Evolutionary conservation across 345 rosid genomes (phyloP).

Genomic region (Sonneratia alba): DNA sequence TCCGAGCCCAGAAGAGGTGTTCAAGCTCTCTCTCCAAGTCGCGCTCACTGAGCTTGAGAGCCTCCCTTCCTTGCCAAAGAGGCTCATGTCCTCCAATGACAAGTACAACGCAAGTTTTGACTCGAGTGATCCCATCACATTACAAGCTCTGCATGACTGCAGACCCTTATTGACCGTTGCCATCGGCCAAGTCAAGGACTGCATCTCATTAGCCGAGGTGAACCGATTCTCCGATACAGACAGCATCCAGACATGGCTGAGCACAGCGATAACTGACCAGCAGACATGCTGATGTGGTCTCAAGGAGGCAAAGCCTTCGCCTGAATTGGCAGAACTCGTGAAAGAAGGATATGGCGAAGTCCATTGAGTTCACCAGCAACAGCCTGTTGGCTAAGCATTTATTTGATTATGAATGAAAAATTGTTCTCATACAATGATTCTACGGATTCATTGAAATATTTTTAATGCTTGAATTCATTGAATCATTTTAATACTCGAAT

Average conservation of each 20-base stretch:
- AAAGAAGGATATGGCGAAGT: slow-evolving; percentile 17
- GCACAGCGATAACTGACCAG: slow-evolving; percentile 60
- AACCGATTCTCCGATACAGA: slow-evolving; percentile 24
- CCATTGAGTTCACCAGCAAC: slow-evolving; percentile 25
- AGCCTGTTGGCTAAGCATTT: no score
- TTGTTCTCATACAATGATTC: no score
- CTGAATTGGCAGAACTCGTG: background rate
- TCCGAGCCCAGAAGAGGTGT: slow-evolving; percentile 12
- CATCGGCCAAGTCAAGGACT: slow-evolving; percentile 28
- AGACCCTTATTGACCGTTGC: slow-evolving; percentile 18
- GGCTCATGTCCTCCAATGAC: slow-evolving; percentile 11
- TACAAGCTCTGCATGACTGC: slow-evolving; percentile 13
- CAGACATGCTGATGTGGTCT: slow-evolving; percentile 56
- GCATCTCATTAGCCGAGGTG: slow-evolving; percentile 32
- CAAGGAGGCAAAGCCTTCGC: background rate
- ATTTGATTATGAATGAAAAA: no score
- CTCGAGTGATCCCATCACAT: slow-evolving; percentile 1
- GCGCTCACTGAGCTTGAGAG: slow-evolving; percentile 15
- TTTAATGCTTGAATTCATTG: no score
- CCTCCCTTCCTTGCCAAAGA: slow-evolving; percentile 14
- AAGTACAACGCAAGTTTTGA: background rate
- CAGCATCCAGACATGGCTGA: slow-evolving; percentile 64
- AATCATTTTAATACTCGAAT: no score
- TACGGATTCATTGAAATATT: no score
- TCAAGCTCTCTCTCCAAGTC: slow-evolving; percentile 19